Base-by-base conservation (phyloP, 2,329 filamentous ascomycete genomes). In the Epicoccum sorghinum region DNA sequence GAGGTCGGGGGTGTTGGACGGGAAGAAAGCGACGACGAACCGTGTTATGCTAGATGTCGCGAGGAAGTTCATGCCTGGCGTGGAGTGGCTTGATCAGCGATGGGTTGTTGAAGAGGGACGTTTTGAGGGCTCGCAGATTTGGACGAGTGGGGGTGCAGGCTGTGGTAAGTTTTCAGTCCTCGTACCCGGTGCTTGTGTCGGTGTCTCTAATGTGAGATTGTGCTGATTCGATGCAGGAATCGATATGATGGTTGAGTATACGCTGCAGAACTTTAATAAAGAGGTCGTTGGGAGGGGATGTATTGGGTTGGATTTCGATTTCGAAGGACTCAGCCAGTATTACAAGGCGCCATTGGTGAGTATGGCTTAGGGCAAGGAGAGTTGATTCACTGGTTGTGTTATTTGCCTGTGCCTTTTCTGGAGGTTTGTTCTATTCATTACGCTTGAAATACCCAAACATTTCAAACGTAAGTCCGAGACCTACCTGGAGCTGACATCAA, bases 21-120 rank as follows among this genome's bases (percentile, higher is more conserved):
- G 75, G 3, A 72, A 67, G 64, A 75, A 71, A 55, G 70, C 66
- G 8, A 78, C 76, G 3, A 77, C 74, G 22, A 79, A 79, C 46
- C 60, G 74, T 7, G 53, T 61, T 35, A 59, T 71, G 40, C 38
- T 77, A 30, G 44, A 45, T 0, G 22, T 57, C 2, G 74, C 71
- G 23, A 66, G 57, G 55, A 12, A 67, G 57, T 35, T 71, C 30
- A 61, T 72, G 47, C 73, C 74, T 0, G 62, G 65, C 4, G 68
- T 68, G 0, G 69, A 78, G 52, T 78, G 76, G 76, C 33, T 68
- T 29, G 70, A 76, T 45, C 71, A 74, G 61, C 61, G 75, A 42
- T 78, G 76, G 75, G 73, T 78, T 0, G 59, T 74, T 37, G 72
- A 72, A 1, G 44, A 57, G 8, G 67, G 67, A 0, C 36, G 51